Evolutionary conservation across 2,329 filamentous ascomycete species (phyloP).

Genomic region (Purpureocillium lavendulum): DNA sequence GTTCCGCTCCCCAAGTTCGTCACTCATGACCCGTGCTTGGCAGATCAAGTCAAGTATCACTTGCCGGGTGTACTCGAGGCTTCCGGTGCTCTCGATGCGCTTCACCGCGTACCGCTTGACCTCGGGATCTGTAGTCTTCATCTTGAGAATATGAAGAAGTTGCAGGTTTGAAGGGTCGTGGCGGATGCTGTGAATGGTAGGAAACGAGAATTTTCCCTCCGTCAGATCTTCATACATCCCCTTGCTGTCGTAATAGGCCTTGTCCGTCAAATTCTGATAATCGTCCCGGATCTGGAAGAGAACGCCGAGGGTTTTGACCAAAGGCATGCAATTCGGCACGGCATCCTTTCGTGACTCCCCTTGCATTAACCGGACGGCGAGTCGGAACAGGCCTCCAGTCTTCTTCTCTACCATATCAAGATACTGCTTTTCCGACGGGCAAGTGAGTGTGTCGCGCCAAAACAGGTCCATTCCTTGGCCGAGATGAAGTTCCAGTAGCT

Average conservation of each 20-base stretch:
- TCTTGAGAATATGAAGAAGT: slow-evolving; percentile 4
- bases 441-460: slow-evolving; percentile 72
- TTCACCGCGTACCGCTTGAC: slow-evolving; percentile 5
- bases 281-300: slow-evolving; percentile 8
- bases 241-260: slow-evolving; percentile 5
- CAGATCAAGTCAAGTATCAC: too few relatives aligned
- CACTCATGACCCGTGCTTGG: too few relatives aligned
- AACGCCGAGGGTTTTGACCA: slow-evolving; percentile 2
- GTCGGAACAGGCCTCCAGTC: slow-evolving; percentile 70
- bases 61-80: too few relatives aligned
- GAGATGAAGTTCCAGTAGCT: slow-evolving; percentile 68
- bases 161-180: slow-evolving; percentile 1
- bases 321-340: slow-evolving; percentile 21
- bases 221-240: slow-evolving; percentile 6
- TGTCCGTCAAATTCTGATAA: slow-evolving; percentile 5
- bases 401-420: slow-evolving; percentile 81
- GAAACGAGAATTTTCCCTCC: slow-evolving; percentile 8
- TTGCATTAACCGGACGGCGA: slow-evolving; percentile 78
- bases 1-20: too few relatives aligned
- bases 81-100: slow-evolving; percentile 4
- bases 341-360: too few relatives aligned
- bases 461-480: slow-evolving; percentile 82
- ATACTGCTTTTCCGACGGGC: slow-evolving; percentile 74
- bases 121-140: slow-evolving; percentile 1
- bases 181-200: slow-evolving; percentile 7